phyloP scores from a whole-genome alignment of 2,329 filamentous ascomycete genomes.

The Orbilia oligospora region DNA sequence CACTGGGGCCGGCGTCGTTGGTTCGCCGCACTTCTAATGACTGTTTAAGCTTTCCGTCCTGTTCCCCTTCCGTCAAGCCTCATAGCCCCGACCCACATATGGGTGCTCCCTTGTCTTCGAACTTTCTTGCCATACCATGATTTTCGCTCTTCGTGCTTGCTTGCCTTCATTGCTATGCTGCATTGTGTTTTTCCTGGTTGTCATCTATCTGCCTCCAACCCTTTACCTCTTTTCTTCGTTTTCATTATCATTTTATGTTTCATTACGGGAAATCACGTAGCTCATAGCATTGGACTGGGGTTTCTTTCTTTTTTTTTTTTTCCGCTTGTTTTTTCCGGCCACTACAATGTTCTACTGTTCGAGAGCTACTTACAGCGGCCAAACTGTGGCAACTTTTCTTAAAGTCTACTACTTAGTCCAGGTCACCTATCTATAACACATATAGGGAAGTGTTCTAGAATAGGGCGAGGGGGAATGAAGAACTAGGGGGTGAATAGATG shows the following conservation, averaged over 20 bases:
- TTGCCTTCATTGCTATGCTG: constrained; percentile 39
- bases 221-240: constrained; percentile 22
- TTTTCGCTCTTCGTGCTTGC: constrained; percentile 13
- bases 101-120: neutral
- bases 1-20: constrained; percentile 38
- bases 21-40: constrained; percentile 45
- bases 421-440: constrained; percentile 39
- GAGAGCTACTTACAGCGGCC: constrained; percentile 36
- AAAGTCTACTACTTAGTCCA: constrained; percentile 28
- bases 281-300: constrained; percentile 60
- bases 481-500: constrained; percentile 43
- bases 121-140: neutral
- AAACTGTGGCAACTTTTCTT: constrained; percentile 32
- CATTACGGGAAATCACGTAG: constrained; percentile 56
- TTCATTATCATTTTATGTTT: constrained; percentile 36
- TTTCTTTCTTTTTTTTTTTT: constrained; percentile 36
- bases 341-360: constrained; percentile 7
- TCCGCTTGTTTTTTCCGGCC: constrained; percentile 18
- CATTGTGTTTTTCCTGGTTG: constrained; percentile 40
- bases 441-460: constrained; percentile 30
- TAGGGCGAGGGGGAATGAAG: constrained; percentile 28
- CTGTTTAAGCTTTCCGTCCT: neutral
- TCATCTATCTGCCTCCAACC: constrained; percentile 22
- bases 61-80: constrained; percentile 3
- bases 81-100: neutral